Base-by-base conservation (phyloP, 805 yeast species). In the Ogataea zsoltii region DNA sequence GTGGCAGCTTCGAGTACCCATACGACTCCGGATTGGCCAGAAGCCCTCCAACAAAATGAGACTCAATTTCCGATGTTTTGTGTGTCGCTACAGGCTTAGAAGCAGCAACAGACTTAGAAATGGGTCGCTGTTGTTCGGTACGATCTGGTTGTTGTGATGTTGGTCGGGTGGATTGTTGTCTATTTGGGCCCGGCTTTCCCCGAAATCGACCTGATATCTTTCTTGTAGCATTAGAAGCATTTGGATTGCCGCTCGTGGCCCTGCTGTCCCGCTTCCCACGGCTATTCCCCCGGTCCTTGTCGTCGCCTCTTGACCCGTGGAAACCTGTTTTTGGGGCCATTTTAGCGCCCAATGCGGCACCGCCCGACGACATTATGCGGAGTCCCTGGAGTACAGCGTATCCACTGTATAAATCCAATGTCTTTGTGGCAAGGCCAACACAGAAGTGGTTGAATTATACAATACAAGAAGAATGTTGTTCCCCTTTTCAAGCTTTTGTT, bases 21-120 rank as follows among this genome's bases (percentile, higher is more conserved):
- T 51, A 45, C 3, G 32, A 12, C 33, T 58, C 64, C 1, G 71
- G 69, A 33, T 55, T 46, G 2, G 30, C 17, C 2, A 66, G 14
- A n/a, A 69, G 41, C 1, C 62, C 51, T 2, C 71, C 70, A 25
- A 64, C 55, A 49, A 55, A 65, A 29, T 58, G 61, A 3, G 55
- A 44, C 21, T 60, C 57, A 40, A 62, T 57, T 4, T 40, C 52
- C 7, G 55, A 38, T 11, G 41, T 12, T 11, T 28, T 28, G 14
- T 28, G 31, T 12, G 14, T 10, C 15, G 40, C 31, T 26, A 29
- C 29, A 3, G 17, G 18, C 19, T 16, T 7, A 6, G 28, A 3
- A n/a, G n/a, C n/a, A n/a, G 25, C 25, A 21, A 21, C 25, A 9
- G 25, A 9, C n/a, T n/a, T n/a, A n/a, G n/a, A 3, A 10, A 14